These are phyloP conservation scores for Rostrohypoxylon terebratum DNA, from an alignment of 495 filamentous ascomycete genomes.

Conservation along the genomic window DNA sequence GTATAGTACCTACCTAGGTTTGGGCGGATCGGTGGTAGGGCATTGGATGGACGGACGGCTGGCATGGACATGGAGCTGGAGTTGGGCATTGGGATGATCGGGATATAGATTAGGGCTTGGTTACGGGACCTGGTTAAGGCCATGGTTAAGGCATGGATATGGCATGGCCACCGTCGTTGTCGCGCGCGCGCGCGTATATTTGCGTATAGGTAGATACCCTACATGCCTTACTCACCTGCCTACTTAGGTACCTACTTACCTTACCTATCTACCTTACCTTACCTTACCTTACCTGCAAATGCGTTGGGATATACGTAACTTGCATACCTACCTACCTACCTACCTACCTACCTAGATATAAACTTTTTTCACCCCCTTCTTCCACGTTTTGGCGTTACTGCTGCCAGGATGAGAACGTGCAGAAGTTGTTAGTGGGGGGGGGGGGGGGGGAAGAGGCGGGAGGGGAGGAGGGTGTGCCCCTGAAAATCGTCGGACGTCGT, in stretches of 20 bases:
- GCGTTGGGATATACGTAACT: neutral
- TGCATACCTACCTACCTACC: too few species aligned
- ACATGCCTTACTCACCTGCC: neutral
- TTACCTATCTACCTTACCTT: too few species aligned
- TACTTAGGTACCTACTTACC: too few species aligned
- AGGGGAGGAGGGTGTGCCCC: neutral
- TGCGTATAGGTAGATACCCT: neutral
- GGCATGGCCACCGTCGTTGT: neutral
- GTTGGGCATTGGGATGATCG: neutral
- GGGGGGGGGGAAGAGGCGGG: neutral
- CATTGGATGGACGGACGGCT: too few species aligned
- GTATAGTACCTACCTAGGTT: too few species aligned
- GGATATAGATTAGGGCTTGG: neutral
- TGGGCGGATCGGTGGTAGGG: too few species aligned
- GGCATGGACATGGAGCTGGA: too few species aligned
- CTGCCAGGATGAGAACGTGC: neutral
- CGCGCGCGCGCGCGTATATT: neutral
- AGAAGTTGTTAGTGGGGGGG: neutral
- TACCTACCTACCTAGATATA: too few species aligned
- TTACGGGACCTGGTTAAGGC: neutral
- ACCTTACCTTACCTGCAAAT: too few species aligned
- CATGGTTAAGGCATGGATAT: neutral
- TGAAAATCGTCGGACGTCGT: neutral
- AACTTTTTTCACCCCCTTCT: neutral
- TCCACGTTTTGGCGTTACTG: neutral